Evolutionary conservation across 2,329 filamentous ascomycete species (phyloP).

Genomic region (Apiospora marii): DNA sequence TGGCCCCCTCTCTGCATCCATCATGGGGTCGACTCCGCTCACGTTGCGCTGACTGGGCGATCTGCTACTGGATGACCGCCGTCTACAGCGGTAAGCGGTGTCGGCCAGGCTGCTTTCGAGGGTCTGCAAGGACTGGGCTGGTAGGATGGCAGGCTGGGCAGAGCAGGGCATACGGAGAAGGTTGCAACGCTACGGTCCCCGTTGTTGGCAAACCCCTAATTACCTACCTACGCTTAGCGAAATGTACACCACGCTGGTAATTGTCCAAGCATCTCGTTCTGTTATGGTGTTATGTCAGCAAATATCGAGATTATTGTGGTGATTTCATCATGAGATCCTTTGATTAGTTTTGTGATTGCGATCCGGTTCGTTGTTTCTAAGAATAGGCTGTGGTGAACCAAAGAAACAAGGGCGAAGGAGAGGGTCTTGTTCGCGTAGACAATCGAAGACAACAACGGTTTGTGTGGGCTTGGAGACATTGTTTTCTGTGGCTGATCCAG

Average conservation of each 20-base stretch:
- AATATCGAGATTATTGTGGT: background rate
- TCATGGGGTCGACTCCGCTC: background rate
- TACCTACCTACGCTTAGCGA: background rate
- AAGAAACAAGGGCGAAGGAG: background rate
- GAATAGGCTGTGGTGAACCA: background rate
- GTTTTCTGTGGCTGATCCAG: background rate
- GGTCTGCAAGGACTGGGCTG: background rate
- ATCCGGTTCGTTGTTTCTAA: background rate
- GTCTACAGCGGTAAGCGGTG: background rate
- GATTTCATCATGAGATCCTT: conserved; percentile 9
- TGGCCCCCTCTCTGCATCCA: background rate
- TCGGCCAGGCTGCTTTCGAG: background rate
- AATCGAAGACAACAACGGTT: conserved; percentile 20
- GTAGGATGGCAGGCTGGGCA: background rate
- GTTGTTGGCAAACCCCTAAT: conserved; percentile 12
- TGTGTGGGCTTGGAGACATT: conserved; percentile 8
- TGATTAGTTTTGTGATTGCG: background rate
- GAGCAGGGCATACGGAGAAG: background rate
- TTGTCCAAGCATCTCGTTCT: background rate
- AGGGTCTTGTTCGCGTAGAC: background rate
- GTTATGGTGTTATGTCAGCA: conserved; percentile 5
- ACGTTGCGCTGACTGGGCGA: background rate
- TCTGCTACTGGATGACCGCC: conserved; percentile 6
- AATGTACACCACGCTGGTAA: background rate
- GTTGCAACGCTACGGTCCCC: conserved; percentile 1